phyloP scores from a whole-genome alignment of 139 green algal genomes.

The Picochlorum sp. region DNA sequence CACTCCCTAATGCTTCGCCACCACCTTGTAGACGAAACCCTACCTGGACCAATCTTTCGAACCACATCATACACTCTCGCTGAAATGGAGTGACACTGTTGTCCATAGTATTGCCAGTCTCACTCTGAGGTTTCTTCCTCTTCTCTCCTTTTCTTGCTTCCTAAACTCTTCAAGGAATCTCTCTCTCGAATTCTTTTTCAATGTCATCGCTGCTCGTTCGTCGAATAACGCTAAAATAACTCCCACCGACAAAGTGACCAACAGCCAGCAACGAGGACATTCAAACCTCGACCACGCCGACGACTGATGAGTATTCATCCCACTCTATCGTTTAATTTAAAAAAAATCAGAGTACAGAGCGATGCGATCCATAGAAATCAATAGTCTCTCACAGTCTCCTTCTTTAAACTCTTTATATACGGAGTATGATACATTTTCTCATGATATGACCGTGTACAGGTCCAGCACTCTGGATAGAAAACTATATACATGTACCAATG shows the following conservation, averaged over 20 bases:
- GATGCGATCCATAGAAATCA: no score
- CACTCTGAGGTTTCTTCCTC: neutral
- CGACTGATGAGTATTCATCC: neutral
- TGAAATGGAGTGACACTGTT: slow-evolving; percentile 40
- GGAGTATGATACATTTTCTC: no score
- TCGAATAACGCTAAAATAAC: slow-evolving; percentile 40
- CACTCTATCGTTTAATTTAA: no score
- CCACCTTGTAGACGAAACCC: slow-evolving; percentile 62
- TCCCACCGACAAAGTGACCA: slow-evolving; percentile 36
- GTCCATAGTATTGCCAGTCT: slow-evolving; percentile 20
- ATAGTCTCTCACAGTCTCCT: no score
- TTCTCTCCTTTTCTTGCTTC: slow-evolving; percentile 21
- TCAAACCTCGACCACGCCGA: neutral
- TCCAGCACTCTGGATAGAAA: no score
- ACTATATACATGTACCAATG: no score
- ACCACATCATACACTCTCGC: slow-evolving; percentile 45
- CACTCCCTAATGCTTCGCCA: slow-evolving; percentile 42
- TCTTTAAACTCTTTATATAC: no score
- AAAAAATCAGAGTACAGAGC: no score
- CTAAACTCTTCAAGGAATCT: slow-evolving; percentile 17
- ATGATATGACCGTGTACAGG: no score
- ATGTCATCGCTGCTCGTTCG: slow-evolving; percentile 37
- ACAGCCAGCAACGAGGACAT: slow-evolving; percentile 26
- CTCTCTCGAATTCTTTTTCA: slow-evolving; percentile 35
- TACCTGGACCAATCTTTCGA: slow-evolving; percentile 51